Conservation (phyloP, 208 protist genomes). For the Crithidia thermophila region DNA sequence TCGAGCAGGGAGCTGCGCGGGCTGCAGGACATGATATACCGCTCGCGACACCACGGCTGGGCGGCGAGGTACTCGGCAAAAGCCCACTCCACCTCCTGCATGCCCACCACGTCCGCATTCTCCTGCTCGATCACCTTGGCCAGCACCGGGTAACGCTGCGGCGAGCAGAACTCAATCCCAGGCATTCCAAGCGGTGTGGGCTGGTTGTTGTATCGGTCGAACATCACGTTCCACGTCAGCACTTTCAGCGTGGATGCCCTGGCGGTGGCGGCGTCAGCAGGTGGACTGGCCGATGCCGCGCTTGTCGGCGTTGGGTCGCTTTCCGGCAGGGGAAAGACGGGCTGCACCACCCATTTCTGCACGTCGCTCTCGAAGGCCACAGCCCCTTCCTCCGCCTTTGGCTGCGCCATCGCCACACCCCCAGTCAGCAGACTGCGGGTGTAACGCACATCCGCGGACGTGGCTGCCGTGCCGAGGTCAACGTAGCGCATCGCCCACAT, state of each 20-base stretch:
- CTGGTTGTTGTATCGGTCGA: constrained; percentile 89
- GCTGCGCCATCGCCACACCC: constrained; percentile 21
- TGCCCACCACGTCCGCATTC: constrained; percentile 88
- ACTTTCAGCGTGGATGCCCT: constrained; percentile 41
- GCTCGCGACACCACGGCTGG: constrained; percentile 73
- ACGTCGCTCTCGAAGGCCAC: constrained; percentile 19
- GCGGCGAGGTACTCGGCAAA: constrained; percentile 73
- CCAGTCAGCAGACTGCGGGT: constrained; percentile 46
- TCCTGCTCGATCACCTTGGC: constrained; percentile 66
- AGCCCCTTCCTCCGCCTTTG: constrained; percentile 14
- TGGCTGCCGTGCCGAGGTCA: constrained; percentile 59
- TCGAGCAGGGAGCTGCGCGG: constrained; percentile 51
- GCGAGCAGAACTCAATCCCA: constrained; percentile 91
- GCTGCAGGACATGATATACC: constrained; percentile 81
- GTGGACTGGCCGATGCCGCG: not conserved
- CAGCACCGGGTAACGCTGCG: constrained; percentile 88
- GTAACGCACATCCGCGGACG: constrained; percentile 47
- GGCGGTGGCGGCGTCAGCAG: not conserved
- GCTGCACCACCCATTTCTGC: constrained; percentile 27
- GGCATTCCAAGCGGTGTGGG: constrained; percentile 91
- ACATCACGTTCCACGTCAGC: constrained; percentile 93
- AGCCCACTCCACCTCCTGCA: constrained; percentile 89
- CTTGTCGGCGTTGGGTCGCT: not conserved
- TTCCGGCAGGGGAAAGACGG: constrained; percentile 24
- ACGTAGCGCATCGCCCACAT: constrained; percentile 83